These are phyloP conservation scores for Aaosphaeria arxii DNA, from an alignment of 2,329 filamentous ascomycete species.

Conservation along the genomic window DNA sequence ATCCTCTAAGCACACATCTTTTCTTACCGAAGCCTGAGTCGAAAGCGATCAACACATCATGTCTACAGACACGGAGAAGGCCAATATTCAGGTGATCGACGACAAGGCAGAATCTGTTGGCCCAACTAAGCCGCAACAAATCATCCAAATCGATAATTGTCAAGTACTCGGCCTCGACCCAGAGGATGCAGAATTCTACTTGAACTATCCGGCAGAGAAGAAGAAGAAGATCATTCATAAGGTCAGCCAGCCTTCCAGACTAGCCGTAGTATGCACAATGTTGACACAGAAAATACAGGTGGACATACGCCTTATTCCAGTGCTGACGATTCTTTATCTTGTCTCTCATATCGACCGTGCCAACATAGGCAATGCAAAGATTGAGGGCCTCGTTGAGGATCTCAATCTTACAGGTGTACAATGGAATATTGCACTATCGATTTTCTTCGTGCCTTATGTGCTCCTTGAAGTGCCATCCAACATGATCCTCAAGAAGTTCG, in stretches of 20 bases:
- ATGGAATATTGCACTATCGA: constrained; percentile 60
- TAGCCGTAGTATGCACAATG: neutral
- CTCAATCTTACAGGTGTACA: constrained; percentile 52
- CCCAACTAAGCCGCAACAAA: constrained; percentile 14
- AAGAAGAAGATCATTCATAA: constrained; percentile 43
- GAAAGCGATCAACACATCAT: neutral
- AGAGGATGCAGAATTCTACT: constrained; percentile 20
- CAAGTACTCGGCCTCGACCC: constrained; percentile 20
- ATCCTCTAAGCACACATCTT: too few species aligned
- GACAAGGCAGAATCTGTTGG: constrained; percentile 17
- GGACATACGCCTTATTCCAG: constrained; percentile 32
- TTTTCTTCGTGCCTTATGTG: constrained; percentile 53
- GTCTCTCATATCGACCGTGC: constrained; percentile 47
- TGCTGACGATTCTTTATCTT: constrained; percentile 42
- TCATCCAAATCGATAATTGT: constrained; percentile 23
- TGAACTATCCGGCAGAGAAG: constrained; percentile 37
- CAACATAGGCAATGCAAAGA: constrained; percentile 61
- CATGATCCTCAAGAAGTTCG: constrained; percentile 37
- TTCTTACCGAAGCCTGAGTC: too few species aligned
- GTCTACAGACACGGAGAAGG: constrained; percentile 13
- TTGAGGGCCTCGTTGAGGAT: constrained; percentile 61
- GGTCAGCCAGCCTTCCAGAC: constrained; percentile 1
- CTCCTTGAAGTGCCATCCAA: constrained; percentile 40
- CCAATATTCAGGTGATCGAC: constrained; percentile 18
- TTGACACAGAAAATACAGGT: constrained; percentile 6